phyloP scores from a whole-genome alignment of 2,329 filamentous ascomycete species.

The Periconia digitata region DNA sequence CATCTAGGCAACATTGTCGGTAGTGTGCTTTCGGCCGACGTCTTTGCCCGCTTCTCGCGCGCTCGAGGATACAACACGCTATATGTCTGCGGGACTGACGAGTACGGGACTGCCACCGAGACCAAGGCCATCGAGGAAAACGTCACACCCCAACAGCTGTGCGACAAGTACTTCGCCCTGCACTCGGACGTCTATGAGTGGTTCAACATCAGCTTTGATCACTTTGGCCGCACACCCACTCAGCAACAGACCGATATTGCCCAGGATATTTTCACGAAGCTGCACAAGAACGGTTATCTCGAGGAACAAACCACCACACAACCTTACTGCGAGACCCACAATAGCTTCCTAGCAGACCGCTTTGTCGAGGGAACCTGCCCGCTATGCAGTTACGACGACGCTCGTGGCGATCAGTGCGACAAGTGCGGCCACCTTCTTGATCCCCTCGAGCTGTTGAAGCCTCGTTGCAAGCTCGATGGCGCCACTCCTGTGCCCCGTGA shows the following conservation, averaged over 20 bases:
- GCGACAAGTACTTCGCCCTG: conserved; percentile 87
- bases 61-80: conserved; percentile 77
- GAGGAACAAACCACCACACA: conserved; percentile 86
- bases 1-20: conserved; percentile 64
- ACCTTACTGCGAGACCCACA: conserved; percentile 79
- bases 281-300: conserved; percentile 86
- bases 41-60: conserved; percentile 74
- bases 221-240: conserved; percentile 92
- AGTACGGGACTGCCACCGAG: conserved; percentile 95
- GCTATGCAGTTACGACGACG: conserved; percentile 61
- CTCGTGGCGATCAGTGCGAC: conserved; percentile 57
- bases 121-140: conserved; percentile 92
- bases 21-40: conserved; percentile 79
- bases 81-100: conserved; percentile 85
- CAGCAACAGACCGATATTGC: conserved; percentile 87
- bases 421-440: conserved; percentile 53
- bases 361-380: conserved; percentile 81
- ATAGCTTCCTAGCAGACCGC: conserved; percentile 52
- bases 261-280: conserved; percentile 83
- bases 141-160: conserved; percentile 78
- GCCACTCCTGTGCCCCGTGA: conserved; percentile 75
- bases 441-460: conserved; percentile 54
- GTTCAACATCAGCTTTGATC: conserved; percentile 94
- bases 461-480: conserved; percentile 88
- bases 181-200: conserved; percentile 92